Base-by-base conservation (phyloP, 176 grass and related monocot genomes). In the Poa annua region DNA sequence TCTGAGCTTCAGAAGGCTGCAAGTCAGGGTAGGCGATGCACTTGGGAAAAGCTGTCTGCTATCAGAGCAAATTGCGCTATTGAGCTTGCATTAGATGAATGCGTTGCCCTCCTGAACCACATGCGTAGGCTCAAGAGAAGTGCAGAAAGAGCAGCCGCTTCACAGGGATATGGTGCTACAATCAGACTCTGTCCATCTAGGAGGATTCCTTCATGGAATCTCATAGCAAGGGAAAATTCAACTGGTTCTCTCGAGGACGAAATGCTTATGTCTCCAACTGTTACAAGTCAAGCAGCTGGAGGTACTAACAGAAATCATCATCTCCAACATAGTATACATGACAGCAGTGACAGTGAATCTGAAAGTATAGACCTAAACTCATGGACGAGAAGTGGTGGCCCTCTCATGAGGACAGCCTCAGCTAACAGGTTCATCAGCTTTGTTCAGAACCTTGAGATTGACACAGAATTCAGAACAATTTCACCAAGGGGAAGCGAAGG, bases 121-220 rank as follows among this genome's bases (percentile, higher is more conserved):
- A 89, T 90, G 87, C 94, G 92, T 14, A 89, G 92, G 42, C 73
- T 97, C 9, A 97, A 97, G 74, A 93, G 91, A 77, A 97, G 94
- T 82, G 80, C 87, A 0, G 87, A 88, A 70, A 91, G 94, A 82
- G 94, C 91, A 57, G 89, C 89, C 0, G 60, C 91, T 35, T 93
- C 89, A n/a, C 94, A 97, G 82, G 88, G 90, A 64, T 21, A 86
- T 83, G 81, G 84, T 76, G 66, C 83, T 62, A 71, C 71, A 80
- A 72, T 89, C 47, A 92, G 93, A 74, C 76, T 98, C 53, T 90
- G 82, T 61, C 90, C 95, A 89, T 88, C 92, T 48, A 92, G 90
- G 79, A 98, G 92, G 80, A 98, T 98, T 63, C 96, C 92, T 5
- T 98, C 96, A 60, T 98, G 96, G 96, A 98, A 98, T 86, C 86